Conservation (phyloP, 768 basidiomycete species). For the Phylloporus scabripes region DNA sequence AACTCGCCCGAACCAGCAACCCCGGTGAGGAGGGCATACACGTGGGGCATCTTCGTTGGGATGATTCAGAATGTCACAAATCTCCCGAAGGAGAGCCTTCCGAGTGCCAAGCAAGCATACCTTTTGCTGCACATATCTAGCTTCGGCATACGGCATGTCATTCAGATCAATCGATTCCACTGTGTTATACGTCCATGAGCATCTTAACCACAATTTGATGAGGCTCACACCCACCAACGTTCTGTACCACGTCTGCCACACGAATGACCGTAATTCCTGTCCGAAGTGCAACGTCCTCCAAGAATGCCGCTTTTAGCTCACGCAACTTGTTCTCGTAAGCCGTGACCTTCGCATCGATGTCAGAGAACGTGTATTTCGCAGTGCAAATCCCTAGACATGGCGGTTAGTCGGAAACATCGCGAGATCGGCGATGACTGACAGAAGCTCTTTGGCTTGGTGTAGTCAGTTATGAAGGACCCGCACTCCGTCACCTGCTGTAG, state of each 20-base stretch:
- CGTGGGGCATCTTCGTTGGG: too few relatives aligned
- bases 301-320: neutral
- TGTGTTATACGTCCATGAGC: too few relatives aligned
- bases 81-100: too few relatives aligned
- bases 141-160: too few relatives aligned
- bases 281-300: neutral
- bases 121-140: too few relatives aligned
- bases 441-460: neutral
- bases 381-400: too few relatives aligned
- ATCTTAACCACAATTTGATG: neutral
- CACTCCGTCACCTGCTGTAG: neutral
- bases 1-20: neutral
- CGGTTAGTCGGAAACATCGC: neutral
- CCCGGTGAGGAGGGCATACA: too few relatives aligned
- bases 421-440: neutral
- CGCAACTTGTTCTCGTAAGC: too few relatives aligned
- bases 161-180: too few relatives aligned
- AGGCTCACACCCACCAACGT: neutral
- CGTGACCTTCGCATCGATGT: too few relatives aligned
- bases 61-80: too few relatives aligned
- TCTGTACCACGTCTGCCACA: neutral
- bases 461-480: neutral
- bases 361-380: neutral
- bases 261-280: neutral
- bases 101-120: too few relatives aligned